Base-by-base conservation (phyloP, 768 basidiomycete genomes). In the Mycena albidolilacea region DNA sequence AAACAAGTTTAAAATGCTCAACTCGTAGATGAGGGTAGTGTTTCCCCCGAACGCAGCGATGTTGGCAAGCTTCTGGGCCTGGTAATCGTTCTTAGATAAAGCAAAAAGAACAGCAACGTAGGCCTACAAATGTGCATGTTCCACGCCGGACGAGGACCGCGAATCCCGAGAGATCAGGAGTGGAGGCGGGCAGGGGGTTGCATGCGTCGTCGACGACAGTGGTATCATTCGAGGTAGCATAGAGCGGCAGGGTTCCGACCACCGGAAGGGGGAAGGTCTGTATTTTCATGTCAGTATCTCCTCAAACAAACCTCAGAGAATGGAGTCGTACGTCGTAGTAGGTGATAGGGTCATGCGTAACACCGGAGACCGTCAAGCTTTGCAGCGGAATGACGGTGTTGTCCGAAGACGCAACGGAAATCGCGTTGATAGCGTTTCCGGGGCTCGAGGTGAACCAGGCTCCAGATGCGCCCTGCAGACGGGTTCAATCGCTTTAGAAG, bases 371-470 rank as follows among this genome's bases (percentile, higher is more conserved):
- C 7, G 86, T 88, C 12, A 89, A 88, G 54, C 85, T 86, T 77
- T 91, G 90, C 7, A 90, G 81, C 7, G 90, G 89, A 64, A 89
- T 86, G 52, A 89, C 85, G 23, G 88, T 88, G 81, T 90, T 91
- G 30, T 30, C 30, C 30, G 30, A 30, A 30, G 30, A 30, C 30
- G 30, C 30, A 30, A 30, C 30, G 30, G 87, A 87, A 74, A 92
- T 89, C n/a, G 87, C 90, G 57, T 89, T 83, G 71, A 87, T 82
- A 14, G 85, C 91, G 78, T 86, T 83, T 75, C 87, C 85, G 71
- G 92, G 85, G 74, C 83, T 78, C 52, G 86, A 87, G 0, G 89
- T 84, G 79, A 88, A 93, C 89, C 90, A 93, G 5, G 90, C 85
- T 7, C 93, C 92, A 35, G 85, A 85, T 7, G 84, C 77, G 9